A percentile compares a stretch with the other conserved stretches of the same genome.
phyloP scores from a whole-genome alignment of 495 filamentous ascomycete genomes.

The Penicillium desertorum region DNA sequence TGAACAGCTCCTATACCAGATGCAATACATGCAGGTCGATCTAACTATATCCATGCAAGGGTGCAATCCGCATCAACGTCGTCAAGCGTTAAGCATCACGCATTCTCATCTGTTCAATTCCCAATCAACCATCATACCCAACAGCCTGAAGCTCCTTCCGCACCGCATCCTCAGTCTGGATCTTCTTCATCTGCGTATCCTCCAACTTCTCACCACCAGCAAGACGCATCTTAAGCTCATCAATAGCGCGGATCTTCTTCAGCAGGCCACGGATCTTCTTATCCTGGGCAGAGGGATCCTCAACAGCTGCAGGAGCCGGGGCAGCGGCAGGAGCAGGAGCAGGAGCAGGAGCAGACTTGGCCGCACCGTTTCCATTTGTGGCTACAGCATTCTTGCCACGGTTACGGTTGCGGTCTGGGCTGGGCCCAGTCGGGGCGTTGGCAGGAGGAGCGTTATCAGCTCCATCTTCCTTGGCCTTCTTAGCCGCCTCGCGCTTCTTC shows the following conservation, averaged over 20 bases:
- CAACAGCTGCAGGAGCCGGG: slow-evolving; percentile 25
- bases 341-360: slow-evolving; percentile 19
- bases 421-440: slow-evolving; percentile 63
- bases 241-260: slow-evolving; percentile 97
- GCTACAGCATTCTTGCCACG: slow-evolving; percentile 41
- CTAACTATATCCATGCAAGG: slow-evolving; percentile 12
- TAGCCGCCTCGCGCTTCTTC: slow-evolving; percentile 91
- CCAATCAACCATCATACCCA: slow-evolving; percentile 49
- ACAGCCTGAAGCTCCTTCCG: slow-evolving; percentile 74
- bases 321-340: slow-evolving; percentile 24
- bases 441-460: slow-evolving; percentile 50
- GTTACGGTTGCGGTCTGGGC: slow-evolving; percentile 36
- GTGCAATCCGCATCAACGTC: slow-evolving; percentile 9
- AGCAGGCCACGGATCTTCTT: slow-evolving; percentile 89
- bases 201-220: slow-evolving; percentile 94
- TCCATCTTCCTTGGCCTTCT: slow-evolving; percentile 81
- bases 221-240: slow-evolving; percentile 93
- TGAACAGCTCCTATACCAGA: slow-evolving; percentile 7
- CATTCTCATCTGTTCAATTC: slow-evolving; percentile 5
- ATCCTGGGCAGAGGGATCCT: slow-evolving; percentile 55
- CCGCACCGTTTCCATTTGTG: slow-evolving; percentile 22
- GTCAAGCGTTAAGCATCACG: not conserved
- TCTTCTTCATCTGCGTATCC: slow-evolving; percentile 98
- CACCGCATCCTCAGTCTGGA: slow-evolving; percentile 79
- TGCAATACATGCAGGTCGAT: slow-evolving; percentile 14